Conservation (phyloP, 768 basidiomycete genomes). For the Mycena leptocephala region DNA sequence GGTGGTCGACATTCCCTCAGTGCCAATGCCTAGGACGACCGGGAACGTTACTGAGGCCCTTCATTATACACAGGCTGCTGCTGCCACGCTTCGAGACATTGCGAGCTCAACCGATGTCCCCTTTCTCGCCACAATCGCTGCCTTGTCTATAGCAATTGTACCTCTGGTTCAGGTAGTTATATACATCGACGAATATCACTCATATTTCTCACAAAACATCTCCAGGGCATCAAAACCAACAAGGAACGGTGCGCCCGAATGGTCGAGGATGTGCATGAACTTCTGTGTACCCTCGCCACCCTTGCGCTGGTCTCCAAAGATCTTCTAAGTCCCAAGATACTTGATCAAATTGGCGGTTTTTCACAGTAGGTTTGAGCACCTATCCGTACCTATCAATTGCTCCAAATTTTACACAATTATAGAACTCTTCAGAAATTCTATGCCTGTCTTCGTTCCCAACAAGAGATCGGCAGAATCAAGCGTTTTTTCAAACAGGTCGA, state of each 20-base stretch:
- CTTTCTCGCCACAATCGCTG: background rate
- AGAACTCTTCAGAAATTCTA: slow-evolving; percentile 7
- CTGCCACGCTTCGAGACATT: background rate
- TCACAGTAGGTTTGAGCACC: background rate
- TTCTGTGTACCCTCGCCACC: background rate
- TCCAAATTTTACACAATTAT: background rate
- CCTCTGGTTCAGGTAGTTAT: background rate
- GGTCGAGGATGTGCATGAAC: background rate
- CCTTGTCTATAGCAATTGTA: background rate
- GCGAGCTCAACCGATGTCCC: background rate
- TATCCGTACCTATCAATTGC: background rate
- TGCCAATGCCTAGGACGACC: background rate
- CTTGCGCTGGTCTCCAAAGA: background rate
- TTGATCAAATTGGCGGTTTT: background rate
- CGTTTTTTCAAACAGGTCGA: slow-evolving; percentile 1
- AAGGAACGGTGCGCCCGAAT: background rate
- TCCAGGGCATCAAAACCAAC: background rate
- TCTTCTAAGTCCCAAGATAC: background rate
- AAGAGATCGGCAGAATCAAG: background rate
- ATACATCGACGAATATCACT: background rate
- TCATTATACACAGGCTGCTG: background rate
- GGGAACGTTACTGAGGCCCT: background rate
- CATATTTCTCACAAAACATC: background rate
- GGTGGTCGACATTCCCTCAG: background rate
- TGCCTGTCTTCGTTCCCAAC: background rate